Evolutionary conservation across 768 basidiomycete species (phyloP).

Genomic region (Leccinum variicolor): DNA sequence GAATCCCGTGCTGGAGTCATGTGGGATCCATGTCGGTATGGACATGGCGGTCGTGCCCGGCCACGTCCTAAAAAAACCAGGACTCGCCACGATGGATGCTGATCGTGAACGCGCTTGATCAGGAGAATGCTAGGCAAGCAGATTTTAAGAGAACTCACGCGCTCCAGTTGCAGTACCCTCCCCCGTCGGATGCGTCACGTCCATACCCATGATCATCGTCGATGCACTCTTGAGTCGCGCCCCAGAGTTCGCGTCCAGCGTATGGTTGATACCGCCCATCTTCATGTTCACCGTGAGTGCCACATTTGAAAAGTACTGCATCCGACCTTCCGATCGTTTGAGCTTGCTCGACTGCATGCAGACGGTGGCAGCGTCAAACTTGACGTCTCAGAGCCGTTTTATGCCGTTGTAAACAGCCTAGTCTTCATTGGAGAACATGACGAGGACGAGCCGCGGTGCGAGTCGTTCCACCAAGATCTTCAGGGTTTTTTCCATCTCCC

Average conservation of each 20-base stretch:
- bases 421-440: constrained; percentile 48
- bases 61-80: constrained; percentile 20
- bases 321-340: constrained; percentile 44
- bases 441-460: constrained; percentile 32
- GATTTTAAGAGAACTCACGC: constrained; percentile 18
- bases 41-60: constrained; percentile 55
- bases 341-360: constrained; percentile 73
- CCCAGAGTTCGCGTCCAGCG: constrained; percentile 36
- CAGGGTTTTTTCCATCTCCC: constrained; percentile 11
- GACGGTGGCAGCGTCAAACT: constrained; percentile 52
- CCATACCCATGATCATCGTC: constrained; percentile 57
- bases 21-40: constrained; percentile 42
- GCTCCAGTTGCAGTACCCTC: constrained; percentile 54
- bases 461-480: neutral
- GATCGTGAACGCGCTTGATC: neutral
- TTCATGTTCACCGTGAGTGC: constrained; percentile 57
- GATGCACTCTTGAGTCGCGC: constrained; percentile 38
- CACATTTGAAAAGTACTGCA: constrained; percentile 53
- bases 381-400: constrained; percentile 48
- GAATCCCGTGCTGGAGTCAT: constrained; percentile 34
- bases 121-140: neutral
- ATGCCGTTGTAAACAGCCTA: constrained; percentile 47
- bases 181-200: constrained; percentile 69
- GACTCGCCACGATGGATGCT: constrained; percentile 45
- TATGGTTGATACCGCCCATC: constrained; percentile 52